phyloP scores from a whole-genome alignment of 78 protist genomes.

The Acrasis kona region DNA sequence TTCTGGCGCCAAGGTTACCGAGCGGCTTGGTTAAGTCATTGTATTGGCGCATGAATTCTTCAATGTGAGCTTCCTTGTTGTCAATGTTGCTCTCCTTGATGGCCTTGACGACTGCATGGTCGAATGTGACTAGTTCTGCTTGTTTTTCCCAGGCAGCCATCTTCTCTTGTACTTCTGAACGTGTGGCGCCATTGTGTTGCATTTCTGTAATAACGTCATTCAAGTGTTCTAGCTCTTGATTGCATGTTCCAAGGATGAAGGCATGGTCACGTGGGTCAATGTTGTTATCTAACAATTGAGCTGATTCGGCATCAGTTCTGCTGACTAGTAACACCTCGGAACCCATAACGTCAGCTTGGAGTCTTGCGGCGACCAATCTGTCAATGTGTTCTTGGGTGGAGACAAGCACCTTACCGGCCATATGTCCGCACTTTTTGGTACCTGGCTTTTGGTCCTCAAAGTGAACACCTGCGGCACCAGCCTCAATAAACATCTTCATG shows the following conservation, averaged over 20 bases:
- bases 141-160: neutral
- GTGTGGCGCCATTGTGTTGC: neutral
- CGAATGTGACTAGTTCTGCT: constrained; percentile 8
- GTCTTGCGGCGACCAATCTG: constrained; percentile 71
- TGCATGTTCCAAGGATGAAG: constrained; percentile 63
- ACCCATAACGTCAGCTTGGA: constrained; percentile 73
- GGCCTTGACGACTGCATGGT: constrained; percentile 15
- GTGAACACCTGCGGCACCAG: constrained; percentile 90
- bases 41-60: neutral
- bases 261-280: constrained; percentile 65
- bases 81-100: neutral
- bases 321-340: constrained; percentile 66
- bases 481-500: constrained; percentile 73
- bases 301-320: constrained; percentile 86
- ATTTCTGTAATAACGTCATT: neutral
- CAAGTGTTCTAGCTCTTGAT: constrained; percentile 2
- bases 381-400: constrained; percentile 76
- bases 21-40: neutral
- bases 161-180: constrained; percentile 12
- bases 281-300: constrained; percentile 64
- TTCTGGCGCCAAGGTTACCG: constrained; percentile 5
- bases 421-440: constrained; percentile 75
- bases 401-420: constrained; percentile 76
- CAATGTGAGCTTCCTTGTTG: constrained; percentile 19
- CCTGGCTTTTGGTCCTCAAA: constrained; percentile 86